Evolutionary conservation across 75 land plant species (phyloP).

Genomic region (Sequoia sempervirens): DNA sequence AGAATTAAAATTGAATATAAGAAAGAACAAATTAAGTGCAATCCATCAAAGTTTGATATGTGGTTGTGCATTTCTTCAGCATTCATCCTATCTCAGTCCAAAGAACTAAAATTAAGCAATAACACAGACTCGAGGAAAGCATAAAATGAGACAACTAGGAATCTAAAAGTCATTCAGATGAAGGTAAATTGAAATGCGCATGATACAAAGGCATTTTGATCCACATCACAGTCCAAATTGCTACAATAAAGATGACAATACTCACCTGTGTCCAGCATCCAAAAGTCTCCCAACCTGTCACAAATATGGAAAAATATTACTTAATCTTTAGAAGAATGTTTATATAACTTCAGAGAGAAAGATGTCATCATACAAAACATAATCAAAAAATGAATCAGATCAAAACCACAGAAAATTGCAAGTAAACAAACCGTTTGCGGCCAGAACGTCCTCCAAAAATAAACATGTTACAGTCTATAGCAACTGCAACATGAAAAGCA

Average conservation of each 20-base stretch:
- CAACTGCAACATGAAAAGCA: slow-evolving; percentile 91
- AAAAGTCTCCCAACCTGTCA: slow-evolving; percentile 89
- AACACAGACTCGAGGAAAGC: not conserved
- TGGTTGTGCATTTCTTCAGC: not conserved
- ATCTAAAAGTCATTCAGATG: not conserved
- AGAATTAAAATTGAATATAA: not conserved
- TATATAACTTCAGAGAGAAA: not conserved
- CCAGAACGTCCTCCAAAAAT: slow-evolving; percentile 93
- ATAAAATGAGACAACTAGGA: not conserved
- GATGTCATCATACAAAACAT: not conserved
- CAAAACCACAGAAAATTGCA: not conserved
- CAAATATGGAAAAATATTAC: not conserved
- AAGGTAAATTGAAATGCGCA: not conserved
- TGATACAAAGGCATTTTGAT: not conserved
- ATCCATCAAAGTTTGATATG: not conserved
- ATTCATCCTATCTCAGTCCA: not conserved
- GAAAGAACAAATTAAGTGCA: not conserved
- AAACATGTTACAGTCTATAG: slow-evolving; percentile 96
- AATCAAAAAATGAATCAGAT: not conserved
- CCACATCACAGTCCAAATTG: not conserved
- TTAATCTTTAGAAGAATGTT: not conserved
- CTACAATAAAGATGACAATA: not conserved
- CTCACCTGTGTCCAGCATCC: slow-evolving; percentile 96
- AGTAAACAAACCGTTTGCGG: slow-evolving; percentile 55
- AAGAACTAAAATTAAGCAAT: not conserved